Conservation (phyloP, 139 green algal genomes). For the Chlorella sorokiniana region DNA sequence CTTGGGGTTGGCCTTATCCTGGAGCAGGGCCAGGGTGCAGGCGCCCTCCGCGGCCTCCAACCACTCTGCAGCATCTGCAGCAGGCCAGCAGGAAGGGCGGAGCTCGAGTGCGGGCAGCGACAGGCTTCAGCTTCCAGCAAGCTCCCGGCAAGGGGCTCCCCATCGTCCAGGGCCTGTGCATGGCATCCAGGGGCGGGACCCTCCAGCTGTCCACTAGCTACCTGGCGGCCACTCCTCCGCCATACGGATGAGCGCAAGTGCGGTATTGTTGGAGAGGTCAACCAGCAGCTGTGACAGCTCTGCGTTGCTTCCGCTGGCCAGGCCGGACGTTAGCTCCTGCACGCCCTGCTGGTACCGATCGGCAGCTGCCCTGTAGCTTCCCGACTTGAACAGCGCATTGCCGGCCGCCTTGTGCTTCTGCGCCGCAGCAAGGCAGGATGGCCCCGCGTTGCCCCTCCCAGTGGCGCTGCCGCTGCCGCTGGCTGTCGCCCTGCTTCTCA, state of each 20-base stretch:
- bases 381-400: constrained; percentile 6
- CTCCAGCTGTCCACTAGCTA: neutral
- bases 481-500: neutral
- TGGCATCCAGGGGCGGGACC: neutral
- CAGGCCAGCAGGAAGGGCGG: neutral
- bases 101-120: neutral
- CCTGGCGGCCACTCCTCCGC: neutral
- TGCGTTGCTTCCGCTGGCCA: neutral
- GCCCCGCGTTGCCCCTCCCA: neutral
- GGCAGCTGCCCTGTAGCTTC: neutral
- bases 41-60: neutral
- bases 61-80: neutral
- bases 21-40: neutral
- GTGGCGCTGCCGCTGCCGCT: neutral
- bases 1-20: neutral
- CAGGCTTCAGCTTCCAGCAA: neutral
- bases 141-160: neutral
- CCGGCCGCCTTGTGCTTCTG: neutral
- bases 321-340: neutral
- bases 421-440: neutral
- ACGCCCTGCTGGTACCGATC: neutral
- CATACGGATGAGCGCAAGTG: neutral
- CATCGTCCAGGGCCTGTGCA: neutral
- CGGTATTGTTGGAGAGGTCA: neutral
- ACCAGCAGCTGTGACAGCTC: neutral